A percentile compares a stretch with the other conserved stretches of the same genome.
Conservation (phyloP, 768 basidiomycete species). For the Boletus sp. region DNA sequence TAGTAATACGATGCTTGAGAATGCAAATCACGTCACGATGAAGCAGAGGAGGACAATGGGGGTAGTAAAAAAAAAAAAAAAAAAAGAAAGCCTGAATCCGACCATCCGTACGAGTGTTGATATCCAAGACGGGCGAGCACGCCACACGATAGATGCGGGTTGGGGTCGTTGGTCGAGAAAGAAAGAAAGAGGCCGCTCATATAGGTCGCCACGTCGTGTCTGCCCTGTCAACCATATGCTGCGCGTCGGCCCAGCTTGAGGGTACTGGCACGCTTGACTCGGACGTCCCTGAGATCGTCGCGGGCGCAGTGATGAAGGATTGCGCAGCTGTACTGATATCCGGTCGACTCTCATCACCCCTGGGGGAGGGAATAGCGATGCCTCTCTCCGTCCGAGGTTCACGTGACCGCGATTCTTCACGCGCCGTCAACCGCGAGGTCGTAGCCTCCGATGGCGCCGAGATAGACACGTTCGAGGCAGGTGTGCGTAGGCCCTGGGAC, state of each 20-base stretch:
- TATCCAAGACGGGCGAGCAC: constrained; percentile 9
- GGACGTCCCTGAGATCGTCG: constrained; percentile 54
- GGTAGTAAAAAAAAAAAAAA: not conserved
- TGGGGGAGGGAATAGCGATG: constrained; percentile 24
- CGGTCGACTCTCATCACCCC: constrained; percentile 40
- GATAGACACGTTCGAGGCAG: constrained; percentile 20
- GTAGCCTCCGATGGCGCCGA: constrained; percentile 26
- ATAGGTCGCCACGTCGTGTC: constrained; percentile 37
- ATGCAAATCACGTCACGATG: constrained; percentile 3
- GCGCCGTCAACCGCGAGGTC: constrained; percentile 23
- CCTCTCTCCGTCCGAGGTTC: constrained; percentile 21
- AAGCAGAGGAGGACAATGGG: not conserved
- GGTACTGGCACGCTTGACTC: constrained; percentile 47
- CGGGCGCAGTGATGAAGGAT: constrained; percentile 66
- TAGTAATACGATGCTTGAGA: constrained; percentile 18
- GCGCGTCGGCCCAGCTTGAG: constrained; percentile 46
- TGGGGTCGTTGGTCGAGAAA: not conserved
- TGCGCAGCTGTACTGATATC: constrained; percentile 68
- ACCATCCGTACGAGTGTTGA: constrained; percentile 2
- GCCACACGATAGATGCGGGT: not conserved
- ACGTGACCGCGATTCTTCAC: constrained; percentile 12
- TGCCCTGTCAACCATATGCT: constrained; percentile 44
- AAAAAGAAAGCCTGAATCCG: constrained; percentile 9
- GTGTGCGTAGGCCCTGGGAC: constrained; percentile 16
- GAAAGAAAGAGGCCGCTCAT: constrained; percentile 21